phyloP scores from a whole-genome alignment of 2,329 filamentous ascomycete species.

The Sporothrix luriei region DNA sequence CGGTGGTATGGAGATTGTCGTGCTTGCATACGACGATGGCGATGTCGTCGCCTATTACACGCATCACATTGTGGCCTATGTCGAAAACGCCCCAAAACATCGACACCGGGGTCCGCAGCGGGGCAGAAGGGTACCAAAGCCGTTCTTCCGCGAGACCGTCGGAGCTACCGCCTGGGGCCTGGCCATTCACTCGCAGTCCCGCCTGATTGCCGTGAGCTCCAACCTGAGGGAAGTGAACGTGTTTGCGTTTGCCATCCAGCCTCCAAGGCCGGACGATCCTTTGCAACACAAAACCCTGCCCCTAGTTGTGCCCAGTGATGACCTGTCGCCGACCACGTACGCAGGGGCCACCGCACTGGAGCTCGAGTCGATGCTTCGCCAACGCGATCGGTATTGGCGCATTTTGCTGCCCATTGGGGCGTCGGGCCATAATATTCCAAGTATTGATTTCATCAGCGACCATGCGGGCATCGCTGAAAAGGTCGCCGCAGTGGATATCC shows the following conservation, averaged over 20 bases:
- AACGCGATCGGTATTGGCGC: conserved; percentile 53
- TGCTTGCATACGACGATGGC: conserved; percentile 72
- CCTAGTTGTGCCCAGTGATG: conserved; percentile 4
- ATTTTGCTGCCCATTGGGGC: conserved; percentile 51
- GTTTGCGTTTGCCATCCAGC: conserved; percentile 51
- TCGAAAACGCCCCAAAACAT: conserved; percentile 40
- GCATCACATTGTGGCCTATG: conserved; percentile 51
- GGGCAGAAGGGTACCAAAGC: conserved; percentile 33
- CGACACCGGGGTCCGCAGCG: background rate
- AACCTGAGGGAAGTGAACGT: conserved; percentile 65
- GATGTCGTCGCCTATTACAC: conserved; percentile 73
- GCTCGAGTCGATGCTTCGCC: conserved; percentile 45
- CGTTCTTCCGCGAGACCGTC: conserved; percentile 77
- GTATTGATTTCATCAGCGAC: conserved; percentile 55
- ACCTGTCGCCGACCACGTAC: conserved; percentile 37
- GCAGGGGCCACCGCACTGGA: conserved; percentile 33
- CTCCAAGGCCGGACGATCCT: conserved; percentile 26
- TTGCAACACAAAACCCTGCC: conserved; percentile 34
- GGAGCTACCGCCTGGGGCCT: conserved; percentile 83
- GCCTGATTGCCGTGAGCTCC: conserved; percentile 81
- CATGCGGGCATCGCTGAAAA: conserved; percentile 52
- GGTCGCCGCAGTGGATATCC: conserved; percentile 56
- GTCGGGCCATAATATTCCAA: conserved; percentile 54
- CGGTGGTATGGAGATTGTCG: conserved; percentile 68
- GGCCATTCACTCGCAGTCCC: conserved; percentile 76